Evolutionary conservation across 352 stramenopile species (phyloP), one percentile per base, ranked within the genome.

Genomic region (Phytophthora quininea): DNA sequence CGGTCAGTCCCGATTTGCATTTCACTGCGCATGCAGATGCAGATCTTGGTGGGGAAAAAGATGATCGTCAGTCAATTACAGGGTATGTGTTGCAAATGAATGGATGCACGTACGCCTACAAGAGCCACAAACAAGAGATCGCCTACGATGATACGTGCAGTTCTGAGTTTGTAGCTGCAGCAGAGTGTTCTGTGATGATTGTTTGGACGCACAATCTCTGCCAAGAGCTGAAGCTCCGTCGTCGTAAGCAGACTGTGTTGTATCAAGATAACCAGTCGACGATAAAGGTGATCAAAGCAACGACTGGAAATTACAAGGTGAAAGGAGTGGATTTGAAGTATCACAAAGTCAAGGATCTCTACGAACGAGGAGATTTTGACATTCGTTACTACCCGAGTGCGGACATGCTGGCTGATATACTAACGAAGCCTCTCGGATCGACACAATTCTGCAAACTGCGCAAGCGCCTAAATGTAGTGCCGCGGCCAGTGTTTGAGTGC

Each of bases 331-430:
- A 55, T 10, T 47, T 50, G 59, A 66, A 60, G 32, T 66, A 60
- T 19, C 38, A 58, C n/a, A 55, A 59, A 52, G 8, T 62, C 1
- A 15, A 29, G 10, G 52, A 67, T 48, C 38, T 47, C 6, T 54
- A 62, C 10, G 52, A 67, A 27, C 7, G 24, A 47, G 60, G 52
- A 31, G 60, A 47, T 8, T 62, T 67, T 46, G 45, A 47, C 8
- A 12, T 62, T n/a, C 15, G 27, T 6, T 67, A 67, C 37, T 67
- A 52, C 37, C 32, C 42, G 12, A 59, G 49, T 4, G 50, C 50
- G 59, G 50, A 66, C 14, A 68, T 62, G 53, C 30, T 58, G 1
- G 53, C 61, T 6, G 61, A 68, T 14, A 62, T 62, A 47, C 62
- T 62, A 29, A 54, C 53, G 9, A 58, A 65, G 27, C 58, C 58